Conservation (phyloP, 495 filamentous ascomycete species). For the Sordaria brevicollis region DNA sequence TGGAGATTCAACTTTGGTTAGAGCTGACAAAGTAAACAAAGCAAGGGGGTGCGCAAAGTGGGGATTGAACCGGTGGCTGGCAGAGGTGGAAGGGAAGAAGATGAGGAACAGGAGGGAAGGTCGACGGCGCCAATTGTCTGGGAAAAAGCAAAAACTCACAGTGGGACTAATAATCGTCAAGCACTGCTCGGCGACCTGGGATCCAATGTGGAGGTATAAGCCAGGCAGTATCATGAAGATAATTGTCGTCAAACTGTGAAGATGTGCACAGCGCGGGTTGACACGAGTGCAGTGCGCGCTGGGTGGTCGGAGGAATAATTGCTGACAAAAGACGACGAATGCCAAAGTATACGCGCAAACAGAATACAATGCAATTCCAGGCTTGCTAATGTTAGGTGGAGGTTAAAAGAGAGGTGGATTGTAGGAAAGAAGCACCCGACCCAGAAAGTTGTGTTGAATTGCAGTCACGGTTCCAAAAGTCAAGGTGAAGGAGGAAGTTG, state of each 20-base stretch:
- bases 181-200: background rate
- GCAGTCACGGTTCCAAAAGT: too few species aligned
- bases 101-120: background rate
- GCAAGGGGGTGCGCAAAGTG: background rate
- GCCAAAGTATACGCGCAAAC: background rate
- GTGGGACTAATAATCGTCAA: background rate
- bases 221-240: background rate
- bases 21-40: background rate
- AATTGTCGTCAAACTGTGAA: background rate
- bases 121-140: background rate
- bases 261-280: background rate
- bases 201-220: background rate
- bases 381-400: background rate
- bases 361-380: background rate
- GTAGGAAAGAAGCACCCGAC: background rate
- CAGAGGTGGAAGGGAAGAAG: background rate
- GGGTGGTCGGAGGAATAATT: background rate
- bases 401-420: background rate
- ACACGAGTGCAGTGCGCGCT: background rate
- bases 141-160: background rate
- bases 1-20: background rate
- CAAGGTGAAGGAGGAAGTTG: background rate
- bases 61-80: background rate
- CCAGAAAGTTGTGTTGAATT: background rate
- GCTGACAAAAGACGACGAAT: background rate